A percentile compares a stretch with the other conserved stretches of the same genome.
Evolutionary conservation across 345 rosid genomes (phyloP).

Genomic region (Limnanthes douglasii): DNA sequence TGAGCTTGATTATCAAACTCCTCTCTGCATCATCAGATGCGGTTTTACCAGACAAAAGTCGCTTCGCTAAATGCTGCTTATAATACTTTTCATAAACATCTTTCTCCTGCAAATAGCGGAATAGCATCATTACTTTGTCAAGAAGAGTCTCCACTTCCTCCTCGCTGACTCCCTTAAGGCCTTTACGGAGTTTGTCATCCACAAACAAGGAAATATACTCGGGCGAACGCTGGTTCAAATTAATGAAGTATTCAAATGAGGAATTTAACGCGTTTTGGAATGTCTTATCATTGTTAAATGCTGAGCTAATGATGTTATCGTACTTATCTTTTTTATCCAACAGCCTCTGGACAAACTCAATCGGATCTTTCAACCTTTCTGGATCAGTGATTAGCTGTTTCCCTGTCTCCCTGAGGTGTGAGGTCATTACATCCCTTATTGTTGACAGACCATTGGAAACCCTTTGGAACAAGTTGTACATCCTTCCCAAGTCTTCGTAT

Average conservation of each 20-base stretch:
- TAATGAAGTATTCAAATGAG: constrained; percentile 85
- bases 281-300: constrained; percentile 78
- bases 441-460: constrained; percentile 63
- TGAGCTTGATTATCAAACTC: constrained; percentile 89
- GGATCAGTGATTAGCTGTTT: constrained; percentile 89
- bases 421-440: constrained; percentile 80
- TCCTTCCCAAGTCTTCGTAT: constrained; percentile 81
- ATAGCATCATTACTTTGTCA: constrained; percentile 98
- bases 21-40: constrained; percentile 95
- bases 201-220: constrained; percentile 91
- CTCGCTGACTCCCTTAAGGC: constrained; percentile 80
- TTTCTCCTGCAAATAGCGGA: constrained; percentile 97
- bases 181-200: constrained; percentile 91
- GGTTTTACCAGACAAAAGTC: constrained; percentile 87
- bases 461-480: constrained; percentile 83
- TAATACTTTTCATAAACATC: constrained; percentile 96
- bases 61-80: constrained; percentile 94
- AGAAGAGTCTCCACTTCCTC: constrained; percentile 86
- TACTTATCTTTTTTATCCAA: constrained; percentile 88
- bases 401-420: constrained; percentile 87
- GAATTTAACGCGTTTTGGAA: constrained; percentile 94
- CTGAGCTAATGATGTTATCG: constrained; percentile 48
- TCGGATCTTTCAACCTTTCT: constrained; percentile 84
- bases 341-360: constrained; percentile 88
- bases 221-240: constrained; percentile 85